Conservation (phyloP, 2,329 filamentous ascomycete species). For the Exophiala aquamarina region DNA sequence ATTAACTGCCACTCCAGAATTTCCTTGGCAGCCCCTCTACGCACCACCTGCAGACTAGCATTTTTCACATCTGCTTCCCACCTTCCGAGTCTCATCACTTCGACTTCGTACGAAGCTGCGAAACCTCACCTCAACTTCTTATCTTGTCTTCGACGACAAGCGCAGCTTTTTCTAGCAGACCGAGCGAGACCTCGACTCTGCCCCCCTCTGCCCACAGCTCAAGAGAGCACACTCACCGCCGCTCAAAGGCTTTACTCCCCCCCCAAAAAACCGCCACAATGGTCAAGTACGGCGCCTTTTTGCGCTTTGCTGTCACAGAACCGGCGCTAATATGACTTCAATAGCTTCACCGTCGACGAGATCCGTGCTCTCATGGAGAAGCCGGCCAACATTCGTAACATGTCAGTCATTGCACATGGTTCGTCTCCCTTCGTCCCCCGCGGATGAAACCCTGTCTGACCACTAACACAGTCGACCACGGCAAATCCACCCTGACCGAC, state of each 20-base stretch:
- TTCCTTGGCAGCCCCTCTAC: no score
- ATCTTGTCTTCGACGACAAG: conserved; percentile 12
- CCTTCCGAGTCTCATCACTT: no score
- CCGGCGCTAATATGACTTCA: conserved; percentile 35
- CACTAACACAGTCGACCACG: conserved; percentile 76
- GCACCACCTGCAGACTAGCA: no score
- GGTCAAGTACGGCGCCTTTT: conserved; percentile 64
- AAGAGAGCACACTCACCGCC: conserved; percentile 26
- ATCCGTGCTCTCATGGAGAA: conserved; percentile 56
- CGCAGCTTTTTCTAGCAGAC: conserved; percentile 11
- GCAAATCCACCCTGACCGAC: conserved; percentile 99
- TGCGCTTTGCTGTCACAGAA: background rate
- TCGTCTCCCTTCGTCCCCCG: conserved; percentile 24
- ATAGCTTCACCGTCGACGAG: conserved; percentile 97
- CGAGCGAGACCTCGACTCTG: conserved; percentile 22
- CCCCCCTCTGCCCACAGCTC: conserved; percentile 20
- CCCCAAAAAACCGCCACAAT: conserved; percentile 83
- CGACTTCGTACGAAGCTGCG: no score
- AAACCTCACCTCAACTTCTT: background rate
- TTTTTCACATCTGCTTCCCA: no score
- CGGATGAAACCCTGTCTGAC: conserved; percentile 3
- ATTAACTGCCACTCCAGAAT: no score
- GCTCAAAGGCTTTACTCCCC: conserved; percentile 13
- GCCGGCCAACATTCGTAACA: conserved; percentile 75
- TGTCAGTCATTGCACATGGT: conserved; percentile 99